Evolutionary conservation across 495 filamentous ascomycete genomes (phyloP), one percentile per base, ranked within the genome.

Genomic region (Podospora conica): DNA sequence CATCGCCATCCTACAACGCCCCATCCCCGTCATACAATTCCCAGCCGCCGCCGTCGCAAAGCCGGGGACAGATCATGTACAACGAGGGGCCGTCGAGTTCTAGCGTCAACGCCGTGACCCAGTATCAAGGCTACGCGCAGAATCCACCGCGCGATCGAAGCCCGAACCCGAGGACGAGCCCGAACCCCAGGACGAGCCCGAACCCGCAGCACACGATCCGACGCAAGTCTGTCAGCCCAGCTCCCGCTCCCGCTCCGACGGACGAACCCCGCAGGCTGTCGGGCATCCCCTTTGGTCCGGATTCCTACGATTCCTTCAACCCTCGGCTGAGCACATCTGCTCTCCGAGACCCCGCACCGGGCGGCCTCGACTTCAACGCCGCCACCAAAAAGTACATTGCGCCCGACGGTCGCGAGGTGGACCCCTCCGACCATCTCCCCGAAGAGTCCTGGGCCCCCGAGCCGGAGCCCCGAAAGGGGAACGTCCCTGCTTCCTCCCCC

Each of bases 391-490:
- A 87, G 69, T 93, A 97, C 60, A 88, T 92, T 63, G 91, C 88
- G 0, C 87, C 90, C 64, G 88, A 95, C 75, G 96, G 95, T 15
- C 84, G 91, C 29, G 89, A 93, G 64, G 87, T 98, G 65, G 95
- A 98, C 73, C 94, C 92, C 0, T 93, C 90, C 2, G 95, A 98
- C 75, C 92, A 97, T 73, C 86, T 98, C 0, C 95, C 94, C 0
- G 86, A 91, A 56, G 89, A 93, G 48, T 91, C 88, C 4, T 98
- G 93, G 90, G 95, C 95, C 0, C 95, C 95, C 0, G 93, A 98
- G 73, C 94, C 94, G 1, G 94, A 97, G 70, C 81, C 83, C 24
- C 95, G 92, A 75, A 84, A 81, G 48, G 72, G 81, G 58, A 85
- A 84, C 28, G 81, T 86, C 7, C 73, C 78, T 22, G 40, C 75